phyloP scores from a whole-genome alignment of 2,329 filamentous ascomycete species.

The Ophiocordyceps camponoti-floridani region DNA sequence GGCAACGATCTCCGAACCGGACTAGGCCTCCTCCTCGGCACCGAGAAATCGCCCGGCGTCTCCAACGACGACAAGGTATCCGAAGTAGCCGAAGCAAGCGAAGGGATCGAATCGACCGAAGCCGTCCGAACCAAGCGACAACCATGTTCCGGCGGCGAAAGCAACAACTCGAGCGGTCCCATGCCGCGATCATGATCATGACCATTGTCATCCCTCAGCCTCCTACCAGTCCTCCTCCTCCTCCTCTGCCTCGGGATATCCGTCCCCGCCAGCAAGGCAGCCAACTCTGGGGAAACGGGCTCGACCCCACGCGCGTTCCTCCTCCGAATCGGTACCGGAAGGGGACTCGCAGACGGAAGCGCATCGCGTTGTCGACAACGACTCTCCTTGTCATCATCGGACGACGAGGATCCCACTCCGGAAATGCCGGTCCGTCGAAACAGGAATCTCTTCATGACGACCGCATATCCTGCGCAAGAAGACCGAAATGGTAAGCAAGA shows the following conservation, averaged over 20 bases:
- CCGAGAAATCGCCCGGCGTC: conserved; percentile 24
- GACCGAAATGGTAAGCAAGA: too few species aligned
- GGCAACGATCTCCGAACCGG: conserved; percentile 25
- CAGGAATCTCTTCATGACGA: too few species aligned
- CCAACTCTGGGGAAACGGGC: conserved; percentile 38
- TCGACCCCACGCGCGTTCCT: conserved; percentile 14
- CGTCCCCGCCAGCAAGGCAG: conserved; percentile 42
- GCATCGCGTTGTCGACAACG: too few species aligned
- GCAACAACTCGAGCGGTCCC: conserved; percentile 38
- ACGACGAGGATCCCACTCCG: too few species aligned
- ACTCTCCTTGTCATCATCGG: too few species aligned
- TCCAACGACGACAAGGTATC: conserved; percentile 29
- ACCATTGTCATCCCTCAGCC: too few species aligned
- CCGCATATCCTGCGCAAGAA: too few species aligned
- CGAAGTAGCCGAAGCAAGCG: conserved; percentile 36
- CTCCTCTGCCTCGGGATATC: conserved; percentile 32
- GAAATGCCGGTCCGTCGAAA: too few species aligned
- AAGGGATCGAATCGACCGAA: conserved; percentile 44
- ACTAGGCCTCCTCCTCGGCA: conserved; percentile 16
- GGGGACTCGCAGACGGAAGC: too few species aligned
- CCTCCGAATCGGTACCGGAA: too few species aligned
- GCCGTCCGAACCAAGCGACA: conserved; percentile 33
- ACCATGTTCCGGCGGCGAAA: conserved; percentile 39
- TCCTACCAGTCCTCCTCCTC: too few species aligned
- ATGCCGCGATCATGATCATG: conserved; percentile 20